Conservation (phyloP, 805 yeast species). For the Yamadazyma ubonensis region DNA sequence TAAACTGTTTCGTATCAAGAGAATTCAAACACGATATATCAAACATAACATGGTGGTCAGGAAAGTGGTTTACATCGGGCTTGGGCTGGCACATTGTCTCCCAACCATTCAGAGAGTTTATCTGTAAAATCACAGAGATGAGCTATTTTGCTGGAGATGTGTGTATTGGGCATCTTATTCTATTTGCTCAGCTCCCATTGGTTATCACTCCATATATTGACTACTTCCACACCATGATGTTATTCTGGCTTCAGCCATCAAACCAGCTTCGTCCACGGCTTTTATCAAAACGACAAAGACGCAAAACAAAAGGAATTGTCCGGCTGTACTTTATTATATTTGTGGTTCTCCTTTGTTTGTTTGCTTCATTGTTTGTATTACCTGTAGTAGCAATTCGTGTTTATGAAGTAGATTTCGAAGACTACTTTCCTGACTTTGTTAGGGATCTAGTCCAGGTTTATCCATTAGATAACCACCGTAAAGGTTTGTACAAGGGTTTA, state of each 20-base stretch:
- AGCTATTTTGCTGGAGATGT: conserved; percentile 68
- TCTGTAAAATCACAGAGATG: conserved; percentile 64
- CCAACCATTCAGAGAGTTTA: conserved; percentile 63
- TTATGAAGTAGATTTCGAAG: conserved; percentile 39
- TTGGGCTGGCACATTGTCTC: conserved; percentile 60
- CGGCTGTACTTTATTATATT: conserved; percentile 36
- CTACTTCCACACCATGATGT: conserved; percentile 61
- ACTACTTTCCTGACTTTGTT: conserved; percentile 39
- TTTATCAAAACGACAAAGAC: conserved; percentile 42
- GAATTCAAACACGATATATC: conserved; percentile 62
- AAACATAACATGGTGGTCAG: conserved; percentile 65
- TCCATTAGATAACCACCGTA: conserved; percentile 22
- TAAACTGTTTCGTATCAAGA: conserved; percentile 52
- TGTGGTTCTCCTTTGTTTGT: conserved; percentile 21
- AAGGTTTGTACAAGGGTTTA: conserved; percentile 34
- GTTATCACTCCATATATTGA: conserved; percentile 63
- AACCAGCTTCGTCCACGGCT: conserved; percentile 49
- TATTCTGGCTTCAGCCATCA: conserved; percentile 66
- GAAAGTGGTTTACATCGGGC: conserved; percentile 63
- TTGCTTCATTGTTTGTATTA: conserved; percentile 33
- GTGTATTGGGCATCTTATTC: conserved; percentile 54
- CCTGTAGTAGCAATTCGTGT: conserved; percentile 39
- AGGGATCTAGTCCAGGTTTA: conserved; percentile 44
- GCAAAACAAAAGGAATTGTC: conserved; percentile 37
- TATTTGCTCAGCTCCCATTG: conserved; percentile 60